phyloP scores from a whole-genome alignment of 2,329 filamentous ascomycete genomes.

The Parastagonospora avenae region DNA sequence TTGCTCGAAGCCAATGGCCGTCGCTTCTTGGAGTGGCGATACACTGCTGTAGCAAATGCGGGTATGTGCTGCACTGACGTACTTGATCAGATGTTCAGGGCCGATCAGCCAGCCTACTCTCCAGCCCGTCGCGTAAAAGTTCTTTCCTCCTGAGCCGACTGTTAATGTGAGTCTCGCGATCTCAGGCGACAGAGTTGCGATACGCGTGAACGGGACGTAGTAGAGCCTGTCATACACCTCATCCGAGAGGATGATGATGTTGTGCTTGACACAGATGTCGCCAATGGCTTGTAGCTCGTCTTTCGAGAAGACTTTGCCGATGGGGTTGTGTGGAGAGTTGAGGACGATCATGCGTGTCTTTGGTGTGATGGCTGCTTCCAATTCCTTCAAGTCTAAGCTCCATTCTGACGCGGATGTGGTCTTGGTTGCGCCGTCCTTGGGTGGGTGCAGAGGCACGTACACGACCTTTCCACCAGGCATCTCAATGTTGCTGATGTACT shows the following conservation, averaged over 20 bases:
- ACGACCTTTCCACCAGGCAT: constrained; percentile 96
- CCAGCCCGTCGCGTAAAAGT: constrained; percentile 98
- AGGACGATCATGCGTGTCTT: constrained; percentile 96
- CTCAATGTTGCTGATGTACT: constrained; percentile 98
- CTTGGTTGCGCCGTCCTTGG: constrained; percentile 74
- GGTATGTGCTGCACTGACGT: constrained; percentile 90
- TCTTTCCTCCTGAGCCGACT: constrained; percentile 95
- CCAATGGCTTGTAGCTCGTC: constrained; percentile 84
- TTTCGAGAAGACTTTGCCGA: constrained; percentile 91
- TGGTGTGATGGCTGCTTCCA: constrained; percentile 80
- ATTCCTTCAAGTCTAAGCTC: constrained; percentile 81
- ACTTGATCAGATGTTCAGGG: constrained; percentile 83
- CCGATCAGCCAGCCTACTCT: constrained; percentile 95
- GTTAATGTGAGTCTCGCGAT: constrained; percentile 87
- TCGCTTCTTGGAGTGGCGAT: constrained; percentile 91
- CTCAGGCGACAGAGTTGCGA: constrained; percentile 88
- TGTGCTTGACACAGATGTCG: constrained; percentile 86
- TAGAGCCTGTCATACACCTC: constrained; percentile 88
- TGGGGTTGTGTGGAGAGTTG: constrained; percentile 89
- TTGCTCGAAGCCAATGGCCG: constrained; percentile 90
- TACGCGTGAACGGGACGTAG: constrained; percentile 93
- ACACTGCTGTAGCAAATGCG: constrained; percentile 96
- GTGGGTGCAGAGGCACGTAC: constrained; percentile 94
- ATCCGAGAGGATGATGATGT: constrained; percentile 81
- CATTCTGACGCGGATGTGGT: constrained; percentile 88